Evolutionary conservation across 164 flowering plant genomes (phyloP).

Genomic region (Magnolia kwangsiensis): DNA sequence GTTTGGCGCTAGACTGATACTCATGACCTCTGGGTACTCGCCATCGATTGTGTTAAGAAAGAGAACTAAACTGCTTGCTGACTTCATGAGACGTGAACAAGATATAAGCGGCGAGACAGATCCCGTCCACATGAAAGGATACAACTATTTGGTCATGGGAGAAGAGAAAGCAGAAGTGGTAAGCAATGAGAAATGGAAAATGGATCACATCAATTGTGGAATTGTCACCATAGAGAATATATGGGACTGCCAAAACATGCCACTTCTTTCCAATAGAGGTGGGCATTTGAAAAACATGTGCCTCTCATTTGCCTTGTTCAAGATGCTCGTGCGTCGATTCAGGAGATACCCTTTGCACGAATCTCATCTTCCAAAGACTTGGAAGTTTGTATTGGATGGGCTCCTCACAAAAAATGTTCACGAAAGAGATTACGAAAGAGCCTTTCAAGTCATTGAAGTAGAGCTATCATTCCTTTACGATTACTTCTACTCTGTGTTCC

Average conservation of each 20-base stretch:
- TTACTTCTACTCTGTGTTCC: neutral
- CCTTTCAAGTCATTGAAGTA: slow-evolving; percentile 1
- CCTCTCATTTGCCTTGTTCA: neutral
- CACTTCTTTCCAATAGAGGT: too few species aligned
- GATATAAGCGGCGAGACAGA: neutral
- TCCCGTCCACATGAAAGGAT: neutral
- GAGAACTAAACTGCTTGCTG: neutral
- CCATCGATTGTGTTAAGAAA: neutral
- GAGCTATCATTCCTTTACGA: slow-evolving; percentile 2
- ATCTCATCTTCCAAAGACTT: neutral
- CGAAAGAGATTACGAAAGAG: neutral
- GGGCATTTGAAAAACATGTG: neutral
- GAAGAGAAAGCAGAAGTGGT: neutral
- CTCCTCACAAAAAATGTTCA: neutral
- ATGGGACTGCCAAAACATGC: neutral
- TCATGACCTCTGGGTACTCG: neutral
- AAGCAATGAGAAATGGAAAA: too few species aligned
- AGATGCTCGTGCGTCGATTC: neutral
- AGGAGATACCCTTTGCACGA: neutral
- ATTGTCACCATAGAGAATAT: neutral
- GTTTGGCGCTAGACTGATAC: neutral
- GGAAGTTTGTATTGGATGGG: neutral
- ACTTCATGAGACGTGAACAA: neutral
- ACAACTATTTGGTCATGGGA: neutral
- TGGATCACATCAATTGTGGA: neutral